phyloP scores from a whole-genome alignment of 2,329 filamentous ascomycete species.

The Stagonosporopsis cucurbitacearum region DNA sequence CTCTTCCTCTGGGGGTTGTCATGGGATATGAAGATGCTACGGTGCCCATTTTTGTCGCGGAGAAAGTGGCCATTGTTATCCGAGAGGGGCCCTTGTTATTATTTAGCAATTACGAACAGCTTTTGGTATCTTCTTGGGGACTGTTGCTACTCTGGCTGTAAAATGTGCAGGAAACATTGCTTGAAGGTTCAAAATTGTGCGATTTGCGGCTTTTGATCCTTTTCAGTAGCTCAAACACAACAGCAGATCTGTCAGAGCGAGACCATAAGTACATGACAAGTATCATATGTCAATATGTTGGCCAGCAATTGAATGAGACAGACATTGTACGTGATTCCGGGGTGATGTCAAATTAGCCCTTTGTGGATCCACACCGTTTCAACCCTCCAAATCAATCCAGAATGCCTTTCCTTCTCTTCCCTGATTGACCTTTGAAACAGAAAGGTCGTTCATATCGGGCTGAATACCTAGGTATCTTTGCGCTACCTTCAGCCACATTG shows the following conservation, averaged over 20 bases:
- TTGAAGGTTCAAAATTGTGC: slow-evolving; percentile 33
- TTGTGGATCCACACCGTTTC: too few relatives aligned
- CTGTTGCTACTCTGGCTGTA: slow-evolving; percentile 50
- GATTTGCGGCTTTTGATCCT: too few relatives aligned
- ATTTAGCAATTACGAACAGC: slow-evolving; percentile 55
- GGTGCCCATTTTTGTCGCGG: slow-evolving; percentile 55
- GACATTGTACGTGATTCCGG: too few relatives aligned
- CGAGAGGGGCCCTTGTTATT: slow-evolving; percentile 58
- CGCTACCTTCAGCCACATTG: slow-evolving; percentile 66
- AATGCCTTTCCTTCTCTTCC: slow-evolving; percentile 64
- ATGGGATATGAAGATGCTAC: slow-evolving; percentile 56
- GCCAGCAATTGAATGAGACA: too few relatives aligned
- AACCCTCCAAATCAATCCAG: slow-evolving; percentile 52
- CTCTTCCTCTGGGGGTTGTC: slow-evolving; percentile 50
- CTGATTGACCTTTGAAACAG: slow-evolving; percentile 64
- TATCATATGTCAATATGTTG: too few relatives aligned
- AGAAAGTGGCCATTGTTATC: slow-evolving; percentile 57
- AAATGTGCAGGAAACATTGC: slow-evolving; percentile 39
- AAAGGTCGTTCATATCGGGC: slow-evolving; percentile 50
- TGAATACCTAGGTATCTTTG: slow-evolving; percentile 61
- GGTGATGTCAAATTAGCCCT: too few relatives aligned
- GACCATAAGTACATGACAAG: too few relatives aligned
- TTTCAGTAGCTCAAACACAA: too few relatives aligned
- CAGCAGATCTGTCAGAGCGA: too few relatives aligned
- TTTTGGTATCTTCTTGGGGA: slow-evolving; percentile 56